Evolutionary conservation across 805 yeast species (phyloP).

Genomic region (Dipodascus geniculatus): DNA sequence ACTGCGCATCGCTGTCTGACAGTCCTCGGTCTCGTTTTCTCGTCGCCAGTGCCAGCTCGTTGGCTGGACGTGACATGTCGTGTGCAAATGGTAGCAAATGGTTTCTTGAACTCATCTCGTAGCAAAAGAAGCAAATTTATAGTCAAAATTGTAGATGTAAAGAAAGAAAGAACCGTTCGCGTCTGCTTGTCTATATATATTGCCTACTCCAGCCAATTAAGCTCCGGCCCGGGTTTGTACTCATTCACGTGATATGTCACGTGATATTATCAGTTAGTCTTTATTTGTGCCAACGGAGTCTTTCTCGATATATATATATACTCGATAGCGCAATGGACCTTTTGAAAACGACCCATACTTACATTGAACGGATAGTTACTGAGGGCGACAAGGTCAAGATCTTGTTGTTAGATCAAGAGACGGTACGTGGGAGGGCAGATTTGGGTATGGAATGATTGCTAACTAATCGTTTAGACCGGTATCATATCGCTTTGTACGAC

Average conservation of each 20-base stretch:
- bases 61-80: neutral
- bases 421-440: conserved; percentile 27
- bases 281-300: no score
- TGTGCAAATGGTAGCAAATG: conserved; percentile 1
- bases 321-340: conserved; percentile 25
- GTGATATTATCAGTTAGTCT: no score
- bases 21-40: neutral
- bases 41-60: conserved; percentile 1
- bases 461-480: no score
- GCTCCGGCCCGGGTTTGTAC: neutral
- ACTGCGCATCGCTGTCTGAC: neutral
- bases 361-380: conserved; percentile 28
- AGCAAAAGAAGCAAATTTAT: neutral
- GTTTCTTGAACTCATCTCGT: neutral
- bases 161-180: neutral
- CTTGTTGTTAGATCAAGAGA: conserved; percentile 62
- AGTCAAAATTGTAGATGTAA: neutral
- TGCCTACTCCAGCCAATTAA: neutral
- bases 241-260: neutral
- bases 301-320: neutral
- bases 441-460: neutral
- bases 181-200: neutral
- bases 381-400: conserved; percentile 42
- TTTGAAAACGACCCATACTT: conserved; percentile 26
- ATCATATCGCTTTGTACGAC: conserved; percentile 82